Evolutionary conservation across 2,329 filamentous ascomycete genomes (phyloP).

Genomic region (Fusarium penzigii): DNA sequence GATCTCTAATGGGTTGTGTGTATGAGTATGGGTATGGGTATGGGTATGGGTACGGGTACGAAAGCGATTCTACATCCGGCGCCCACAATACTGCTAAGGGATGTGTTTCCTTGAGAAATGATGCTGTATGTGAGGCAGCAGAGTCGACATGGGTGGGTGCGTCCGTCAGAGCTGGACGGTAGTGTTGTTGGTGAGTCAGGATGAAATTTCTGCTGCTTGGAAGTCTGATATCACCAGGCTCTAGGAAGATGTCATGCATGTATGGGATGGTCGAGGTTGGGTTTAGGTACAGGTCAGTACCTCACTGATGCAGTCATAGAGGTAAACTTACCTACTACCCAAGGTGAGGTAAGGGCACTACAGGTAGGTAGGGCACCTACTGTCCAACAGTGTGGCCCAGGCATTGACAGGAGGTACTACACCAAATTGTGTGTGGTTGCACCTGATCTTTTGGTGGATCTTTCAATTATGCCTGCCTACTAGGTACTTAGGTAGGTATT

Average conservation of each 20-base stretch:
- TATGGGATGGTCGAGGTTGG: background rate
- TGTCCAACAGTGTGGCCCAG: background rate
- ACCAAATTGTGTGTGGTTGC: too few relatives aligned
- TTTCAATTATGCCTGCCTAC: too few relatives aligned
- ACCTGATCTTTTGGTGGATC: too few relatives aligned
- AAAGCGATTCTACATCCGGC: conserved; percentile 50
- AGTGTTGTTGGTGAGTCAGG: conserved; percentile 20
- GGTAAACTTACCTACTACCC: too few relatives aligned
- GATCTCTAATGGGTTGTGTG: conserved; percentile 11
- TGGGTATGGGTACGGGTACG: conserved; percentile 16
- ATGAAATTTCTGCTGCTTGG: conserved; percentile 14
- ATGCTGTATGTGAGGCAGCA: conserved; percentile 36
- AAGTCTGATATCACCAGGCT: conserved; percentile 20
- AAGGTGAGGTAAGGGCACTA: too few relatives aligned
- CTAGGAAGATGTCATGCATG: conserved; percentile 20
- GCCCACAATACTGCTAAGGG: conserved; percentile 43
- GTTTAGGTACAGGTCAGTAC: conserved; percentile 8
- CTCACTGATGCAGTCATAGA: conserved; percentile 3
- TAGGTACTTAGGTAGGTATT: too few relatives aligned
- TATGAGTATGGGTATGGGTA: background rate
- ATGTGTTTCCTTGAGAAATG: conserved; percentile 39
- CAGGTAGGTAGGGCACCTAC: conserved; percentile 8
- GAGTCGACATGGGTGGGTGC: conserved; percentile 44
- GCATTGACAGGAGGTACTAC: too few relatives aligned
- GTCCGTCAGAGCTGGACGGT: conserved; percentile 32